Evolutionary conservation across 2,329 filamentous ascomycete genomes (phyloP).

Genomic region (Aspergillus ochraceus): DNA sequence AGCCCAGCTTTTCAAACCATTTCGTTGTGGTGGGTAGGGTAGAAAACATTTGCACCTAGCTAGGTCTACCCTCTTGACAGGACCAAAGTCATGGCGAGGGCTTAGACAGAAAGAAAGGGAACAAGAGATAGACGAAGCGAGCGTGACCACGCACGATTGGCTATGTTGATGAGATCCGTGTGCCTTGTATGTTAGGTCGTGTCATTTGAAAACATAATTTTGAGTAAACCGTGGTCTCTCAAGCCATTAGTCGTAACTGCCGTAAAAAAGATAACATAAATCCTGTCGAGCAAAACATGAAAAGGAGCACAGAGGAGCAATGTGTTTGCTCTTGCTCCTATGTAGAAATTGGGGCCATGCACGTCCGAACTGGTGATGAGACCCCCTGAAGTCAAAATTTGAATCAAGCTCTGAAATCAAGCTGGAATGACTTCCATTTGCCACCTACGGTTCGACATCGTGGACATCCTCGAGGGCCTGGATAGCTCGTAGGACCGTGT

Average conservation of each 20-base stretch:
- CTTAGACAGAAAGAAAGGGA: background rate
- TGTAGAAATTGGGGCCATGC: background rate
- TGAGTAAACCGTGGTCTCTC: slow-evolving; percentile 18
- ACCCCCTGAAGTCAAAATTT: slow-evolving; percentile 16
- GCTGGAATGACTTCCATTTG: slow-evolving; percentile 51
- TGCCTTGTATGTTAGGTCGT: slow-evolving; percentile 13
- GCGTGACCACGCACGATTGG: background rate
- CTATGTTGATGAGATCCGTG: slow-evolving; percentile 3
- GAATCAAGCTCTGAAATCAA: slow-evolving; percentile 43
- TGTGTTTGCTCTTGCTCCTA: background rate
- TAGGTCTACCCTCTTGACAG: background rate
- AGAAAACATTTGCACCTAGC: background rate
- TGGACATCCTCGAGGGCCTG: slow-evolving; percentile 44
- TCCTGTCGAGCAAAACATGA: background rate
- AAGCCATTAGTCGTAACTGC: slow-evolving; percentile 31
- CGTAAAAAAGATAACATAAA: slow-evolving; percentile 26
- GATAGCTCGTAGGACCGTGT: slow-evolving; percentile 38
- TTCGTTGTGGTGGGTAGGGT: slow-evolving; percentile 1
- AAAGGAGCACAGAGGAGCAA: too few relatives aligned
- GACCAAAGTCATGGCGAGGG: background rate
- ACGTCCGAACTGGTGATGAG: background rate
- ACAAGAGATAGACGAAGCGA: background rate
- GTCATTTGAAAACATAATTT: slow-evolving; percentile 25
- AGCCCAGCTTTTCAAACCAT: slow-evolving; percentile 29
- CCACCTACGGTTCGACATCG: slow-evolving; percentile 47